Evolutionary conservation across 1,284 basidiomycete species (phyloP), one percentile per base, ranked within the genome.

Genomic region (Golubevia sp.): DNA sequence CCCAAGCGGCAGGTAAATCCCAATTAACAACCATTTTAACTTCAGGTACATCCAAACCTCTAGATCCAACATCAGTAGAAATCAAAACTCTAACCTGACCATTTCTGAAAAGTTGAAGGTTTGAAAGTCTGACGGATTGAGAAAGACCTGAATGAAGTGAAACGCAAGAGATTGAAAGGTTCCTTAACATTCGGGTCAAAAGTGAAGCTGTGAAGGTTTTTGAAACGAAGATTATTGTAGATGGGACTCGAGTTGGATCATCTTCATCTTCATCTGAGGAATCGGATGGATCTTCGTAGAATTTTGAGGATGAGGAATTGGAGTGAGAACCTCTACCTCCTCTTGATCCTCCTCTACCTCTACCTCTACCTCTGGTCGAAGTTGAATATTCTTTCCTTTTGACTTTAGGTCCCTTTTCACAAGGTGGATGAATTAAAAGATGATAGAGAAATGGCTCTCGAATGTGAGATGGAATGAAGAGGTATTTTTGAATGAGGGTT

Each of bases 31-130:
- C 78, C 49, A 79, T 57, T 60, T 77, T 72, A 23, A 83, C 81
- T 54, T 82, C 77, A 5, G 81, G 81, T 18, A 83, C 73, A 60
- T 83, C 81, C 56, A 83, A 65, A 44, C 81, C 81, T 7, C 81
- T 70, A 15, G 76, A 77, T 44, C 78, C 81, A 4, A 83, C 75
- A 56, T 83, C 81, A 21, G 81, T 83, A 23, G 79, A 70, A 4
- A 83, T 66, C 25, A 83, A 70, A 3, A 83, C 66, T 3, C 74
- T 74, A 0, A 74, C 73, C 8, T 66, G 67, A 38, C 70, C 70
- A 7, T 74, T 68, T 15, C 81, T 76, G 57, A 83, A 83, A 2
- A 63, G 50, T 21, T 74, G 69, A 23, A 83, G 63, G 30, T 79
- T 76, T 1, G 63, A 68, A 21, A 73, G 58, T 2, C 81, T 65